Evolutionary conservation across 1,284 basidiomycete genomes (phyloP), one percentile per base, ranked within the genome.

Genomic region (Wolfiporia cocos): DNA sequence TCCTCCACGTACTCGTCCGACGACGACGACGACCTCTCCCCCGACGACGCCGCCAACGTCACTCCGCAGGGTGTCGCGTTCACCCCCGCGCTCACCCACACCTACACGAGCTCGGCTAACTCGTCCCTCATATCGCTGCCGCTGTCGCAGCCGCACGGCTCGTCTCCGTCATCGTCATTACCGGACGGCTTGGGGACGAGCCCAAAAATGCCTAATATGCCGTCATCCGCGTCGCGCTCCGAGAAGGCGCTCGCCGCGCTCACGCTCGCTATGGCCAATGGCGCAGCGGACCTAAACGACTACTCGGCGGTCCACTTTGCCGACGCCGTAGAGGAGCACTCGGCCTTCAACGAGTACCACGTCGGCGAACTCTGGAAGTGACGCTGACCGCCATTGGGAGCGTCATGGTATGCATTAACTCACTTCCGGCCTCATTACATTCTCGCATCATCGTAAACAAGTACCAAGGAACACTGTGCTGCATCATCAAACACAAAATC

Each of bases 161-260:
- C 20, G 40, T 49, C 33, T 37, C 35, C 15, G 20, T 38, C 12
- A 39, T 36, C 31, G 11, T 28, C 20, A 32, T 5, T n/a, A 5
- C 24, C 36, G 5, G 37, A 50, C 26, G 26, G 26, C 57, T 31
- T 53, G 6, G 26, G 18, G 26, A 12, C 14, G 23, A 22, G 33
- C 20, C 21, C 41, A 17, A 21, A 26, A n/a, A 30, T 48, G n/a
- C 32, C 35, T 5, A 28, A 42, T 34, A 30, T 48, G 17, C 49
- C 51, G 29, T 49, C 50, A 19, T 45, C 50, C 6, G 49, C 71
- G 10, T 65, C 71, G 29, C 65, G 65, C 32, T 66, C 71, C 11
- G 79, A 82, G 45, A 81, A 78, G 52, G 74, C 73, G n/a, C 64
- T 85, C 35, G 78, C 74, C 18, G 78, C 76, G 12, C 64, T 85